phyloP scores from a whole-genome alignment of 306 rosid genomes.

The Sechiopsis laciniata region DNA sequence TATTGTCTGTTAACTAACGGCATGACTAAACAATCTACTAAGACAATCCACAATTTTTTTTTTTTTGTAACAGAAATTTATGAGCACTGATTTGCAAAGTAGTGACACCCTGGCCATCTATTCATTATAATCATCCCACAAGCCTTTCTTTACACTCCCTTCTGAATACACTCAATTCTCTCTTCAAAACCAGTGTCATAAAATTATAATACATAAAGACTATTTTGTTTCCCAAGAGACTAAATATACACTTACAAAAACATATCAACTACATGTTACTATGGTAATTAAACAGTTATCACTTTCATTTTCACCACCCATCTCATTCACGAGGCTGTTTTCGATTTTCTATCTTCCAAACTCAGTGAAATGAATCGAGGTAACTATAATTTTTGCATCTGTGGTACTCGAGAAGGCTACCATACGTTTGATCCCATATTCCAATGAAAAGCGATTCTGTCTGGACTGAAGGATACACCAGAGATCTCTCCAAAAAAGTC shows the following conservation, averaged over 20 bases:
- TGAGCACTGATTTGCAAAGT: slow-evolving; percentile 9
- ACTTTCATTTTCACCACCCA: too few relatives aligned
- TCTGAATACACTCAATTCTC: slow-evolving; percentile 1
- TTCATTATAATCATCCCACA: slow-evolving; percentile 7
- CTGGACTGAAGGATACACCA: slow-evolving; percentile 91
- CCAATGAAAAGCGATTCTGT: slow-evolving; percentile 74
- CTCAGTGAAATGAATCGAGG: slow-evolving; percentile 51
- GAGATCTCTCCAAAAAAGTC: slow-evolving; percentile 90
- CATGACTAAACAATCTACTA: too few relatives aligned
- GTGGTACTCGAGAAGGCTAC: slow-evolving; percentile 78
- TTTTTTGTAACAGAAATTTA: neutral
- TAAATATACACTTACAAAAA: slow-evolving; percentile 37
- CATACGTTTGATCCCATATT: slow-evolving; percentile 79
- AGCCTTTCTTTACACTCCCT: slow-evolving; percentile 23
- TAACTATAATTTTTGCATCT: slow-evolving; percentile 49
- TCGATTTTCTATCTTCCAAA: neutral
- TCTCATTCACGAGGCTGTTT: slow-evolving; percentile 25
- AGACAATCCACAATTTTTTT: too few relatives aligned
- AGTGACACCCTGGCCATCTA: slow-evolving; percentile 16
- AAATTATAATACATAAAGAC: slow-evolving; percentile 21
- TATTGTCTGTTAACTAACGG: too few relatives aligned
- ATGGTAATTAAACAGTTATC: slow-evolving; percentile 17
- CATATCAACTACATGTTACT: slow-evolving; percentile 22
- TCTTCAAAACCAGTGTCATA: slow-evolving; percentile 22
- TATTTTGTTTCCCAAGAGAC: slow-evolving; percentile 28